Evolutionary conservation across 73 alveolate species (phyloP), one percentile per base, ranked within the genome.

Genomic region (Breviolum minutum): DNA sequence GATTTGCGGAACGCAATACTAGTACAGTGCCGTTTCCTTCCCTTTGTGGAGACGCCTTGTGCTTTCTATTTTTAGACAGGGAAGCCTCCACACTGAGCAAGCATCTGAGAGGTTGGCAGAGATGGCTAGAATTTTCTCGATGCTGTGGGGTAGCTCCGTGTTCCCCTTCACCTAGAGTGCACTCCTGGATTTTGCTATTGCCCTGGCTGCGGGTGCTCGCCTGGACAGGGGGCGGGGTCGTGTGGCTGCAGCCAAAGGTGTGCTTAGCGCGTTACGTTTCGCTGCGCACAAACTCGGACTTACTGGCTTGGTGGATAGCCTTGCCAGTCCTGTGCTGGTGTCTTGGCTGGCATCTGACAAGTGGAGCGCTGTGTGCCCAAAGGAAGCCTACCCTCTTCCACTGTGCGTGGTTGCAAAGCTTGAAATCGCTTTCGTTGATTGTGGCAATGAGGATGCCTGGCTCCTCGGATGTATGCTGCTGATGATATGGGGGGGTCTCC

Each of bases 361-460:
- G 87, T 79, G 87, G 87, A 63, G 6, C 63, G 19, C 64, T 26
- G 24, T 11, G 13, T 26, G 64, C 10, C 27, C 40, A 30, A 29
- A 17, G 91, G 91, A 82, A 26, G 91, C 91, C 7, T 29, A 19
- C 22, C 91, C 91, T 82, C 12, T 82, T 9, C 91, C 91, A 11
- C 60, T 82, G 32, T 82, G 26, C 13, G 91, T 69, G 14, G 91
- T 40, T 0, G 48, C 60, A 30, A 54, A 20, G 2, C 69, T 82
- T 1, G 91, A 82, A 0, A 30, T 8, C 0, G 91, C 91, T 0
- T 40, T 40, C 54, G 0, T 82, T 26, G 4, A 9, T 0, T 0
- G 71, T 4, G 7, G 70, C 32, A 19, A 29, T 29, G 68, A 54
- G 13, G 91, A 62, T 0, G 91, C 68, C 48, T 82, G 91, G 91